These are phyloP conservation scores for Solanum habrochaites DNA, from an alignment of 257 asterid genomes.

Conservation along the genomic window DNA sequence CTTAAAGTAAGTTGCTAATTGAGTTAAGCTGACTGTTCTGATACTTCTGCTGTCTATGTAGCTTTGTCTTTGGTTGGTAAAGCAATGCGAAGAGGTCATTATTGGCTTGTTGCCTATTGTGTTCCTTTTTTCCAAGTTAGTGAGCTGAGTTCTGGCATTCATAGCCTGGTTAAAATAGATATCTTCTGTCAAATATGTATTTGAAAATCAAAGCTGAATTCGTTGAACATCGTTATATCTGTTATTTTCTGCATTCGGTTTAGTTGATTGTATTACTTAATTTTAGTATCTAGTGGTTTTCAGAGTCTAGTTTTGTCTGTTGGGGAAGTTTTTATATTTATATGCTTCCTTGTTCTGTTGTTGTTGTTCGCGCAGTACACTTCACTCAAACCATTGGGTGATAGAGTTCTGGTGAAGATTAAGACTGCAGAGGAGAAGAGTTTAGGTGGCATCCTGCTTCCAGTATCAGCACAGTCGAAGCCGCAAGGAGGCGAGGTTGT, in stretches of 20 bases:
- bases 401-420: conserved; percentile 76
- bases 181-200: no score
- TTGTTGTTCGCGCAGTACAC: conserved; percentile 47
- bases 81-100: not conserved
- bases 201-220: not conserved
- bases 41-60: not conserved
- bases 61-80: not conserved
- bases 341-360: not conserved
- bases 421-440: conserved; percentile 81
- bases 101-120: not conserved
- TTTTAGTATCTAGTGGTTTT: not conserved
- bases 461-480: conserved; percentile 61
- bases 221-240: not conserved
- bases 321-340: not conserved
- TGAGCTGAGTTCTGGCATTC: not conserved
- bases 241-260: not conserved
- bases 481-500: conserved; percentile 92
- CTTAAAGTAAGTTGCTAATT: not conserved
- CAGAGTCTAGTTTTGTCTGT: not conserved
- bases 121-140: not conserved
- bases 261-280: not conserved
- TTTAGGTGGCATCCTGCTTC: conserved; percentile 74
- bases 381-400: conserved; percentile 86
- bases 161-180: not conserved
- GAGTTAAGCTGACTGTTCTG: not conserved